phyloP scores from a whole-genome alignment of 2,329 filamentous ascomycete species.

The Pseudocercospora eumusae region DNA sequence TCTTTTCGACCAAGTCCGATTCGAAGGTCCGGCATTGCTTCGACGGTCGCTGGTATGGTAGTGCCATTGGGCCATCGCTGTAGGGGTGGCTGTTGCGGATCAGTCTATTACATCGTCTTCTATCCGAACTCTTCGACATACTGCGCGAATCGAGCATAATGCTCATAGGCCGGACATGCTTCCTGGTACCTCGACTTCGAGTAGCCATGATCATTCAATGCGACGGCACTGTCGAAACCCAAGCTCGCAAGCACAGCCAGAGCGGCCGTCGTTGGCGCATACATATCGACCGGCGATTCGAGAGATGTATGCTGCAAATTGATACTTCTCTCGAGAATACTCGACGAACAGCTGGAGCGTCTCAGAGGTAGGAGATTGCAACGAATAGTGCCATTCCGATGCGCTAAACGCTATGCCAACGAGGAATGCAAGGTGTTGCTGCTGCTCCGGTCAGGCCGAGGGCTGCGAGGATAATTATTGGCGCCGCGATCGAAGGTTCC shows the following conservation, averaged over 20 bases:
- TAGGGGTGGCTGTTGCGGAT: constrained; percentile 64
- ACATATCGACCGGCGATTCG: constrained; percentile 25
- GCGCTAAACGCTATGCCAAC: constrained; percentile 3
- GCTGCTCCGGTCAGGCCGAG: constrained; percentile 3
- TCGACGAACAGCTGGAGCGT: not conserved
- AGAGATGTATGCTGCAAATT: too few species aligned
- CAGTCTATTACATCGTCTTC: constrained; percentile 13
- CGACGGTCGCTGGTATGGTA: constrained; percentile 85
- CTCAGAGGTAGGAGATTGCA: not conserved
- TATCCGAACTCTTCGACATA: constrained; percentile 26
- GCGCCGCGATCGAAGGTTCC: not conserved
- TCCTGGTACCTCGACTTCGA: constrained; percentile 39
- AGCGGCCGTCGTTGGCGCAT: constrained; percentile 31
- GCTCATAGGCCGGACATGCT: constrained; percentile 44
- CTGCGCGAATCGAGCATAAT: constrained; percentile 43
- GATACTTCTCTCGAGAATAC: not conserved
- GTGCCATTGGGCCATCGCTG: constrained; percentile 73
- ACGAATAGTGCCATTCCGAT: not conserved
- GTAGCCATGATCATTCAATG: constrained; percentile 29
- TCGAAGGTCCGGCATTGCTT: constrained; percentile 83
- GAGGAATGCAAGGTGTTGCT: constrained; percentile 9
- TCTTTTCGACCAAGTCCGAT: constrained; percentile 81
- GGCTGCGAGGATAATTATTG: constrained; percentile 3
- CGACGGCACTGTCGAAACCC: constrained; percentile 31
- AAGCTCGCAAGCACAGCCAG: constrained; percentile 37